Evolutionary conservation across 2,329 filamentous ascomycete species (phyloP), one percentile per base, ranked within the genome.

Genomic region (Aspergillus sp.): DNA sequence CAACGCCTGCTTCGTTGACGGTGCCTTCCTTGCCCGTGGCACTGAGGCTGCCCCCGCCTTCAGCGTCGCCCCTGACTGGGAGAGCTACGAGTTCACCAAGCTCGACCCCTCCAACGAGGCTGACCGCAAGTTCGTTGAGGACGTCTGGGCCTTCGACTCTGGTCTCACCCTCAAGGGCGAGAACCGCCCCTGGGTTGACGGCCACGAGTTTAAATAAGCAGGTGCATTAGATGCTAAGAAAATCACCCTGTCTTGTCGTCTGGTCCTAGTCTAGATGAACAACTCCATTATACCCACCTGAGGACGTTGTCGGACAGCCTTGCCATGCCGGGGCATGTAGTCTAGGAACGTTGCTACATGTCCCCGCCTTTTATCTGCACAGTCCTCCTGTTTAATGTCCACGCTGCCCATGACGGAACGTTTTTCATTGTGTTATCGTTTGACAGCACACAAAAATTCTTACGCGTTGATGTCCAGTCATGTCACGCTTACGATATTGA

Each of bases 121-220:
- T 72, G 88, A 97, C 80, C 82, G 79, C 67, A 84, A 86, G 68
- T 90, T 87, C 68, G 77, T 98, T 65, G 83, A 93, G 66, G 83
- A 86, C 68, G 78, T 85, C 74, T 98, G 93, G 93, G 77, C 82
- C 51, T 95, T 90, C 88, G 93, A 97, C 71, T 86, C 88, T 77
- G 83, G 87, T 56, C 75, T 90, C 63, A 75, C 74, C 54, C 79
- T 89, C 64, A 73, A 86, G 64, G 91, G 86, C 77, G 96, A 97
- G 86, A 81, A 85, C 66, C 94, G 90, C 76, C 75, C 82, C 70
- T 88, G 86, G 77, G 86, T 86, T 66, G 85, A 89, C 64, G 93
- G 93, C 70, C 96, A 97, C 83, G 90, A 97, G 71, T 97, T 96
- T 87, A 97, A 97, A 82, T 97, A 95, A 81, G 77, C 51, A 55